Evolutionary conservation across 192 early-diverging fungal genomes (phyloP).

Genomic region (Chytriomyces confervae): DNA sequence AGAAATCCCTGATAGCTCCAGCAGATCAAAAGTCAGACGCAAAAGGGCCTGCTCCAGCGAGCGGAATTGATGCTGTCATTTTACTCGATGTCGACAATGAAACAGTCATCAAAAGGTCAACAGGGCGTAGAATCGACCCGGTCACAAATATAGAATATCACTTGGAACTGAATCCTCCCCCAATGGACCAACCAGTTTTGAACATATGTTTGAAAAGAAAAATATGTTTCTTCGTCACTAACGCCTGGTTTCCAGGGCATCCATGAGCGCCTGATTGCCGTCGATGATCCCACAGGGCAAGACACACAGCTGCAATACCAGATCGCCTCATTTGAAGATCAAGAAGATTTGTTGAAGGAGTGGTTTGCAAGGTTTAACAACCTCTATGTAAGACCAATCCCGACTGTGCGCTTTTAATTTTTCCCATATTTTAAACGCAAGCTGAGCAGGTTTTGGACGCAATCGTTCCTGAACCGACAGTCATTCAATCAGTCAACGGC

Average conservation of each 20-base stretch:
- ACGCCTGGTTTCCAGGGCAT: slow-evolving; percentile 39
- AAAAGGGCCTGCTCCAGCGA: slow-evolving; percentile 28
- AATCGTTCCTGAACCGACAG: slow-evolving; percentile 14
- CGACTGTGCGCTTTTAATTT: neutral
- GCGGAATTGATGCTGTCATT: slow-evolving; percentile 59
- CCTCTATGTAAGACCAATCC: slow-evolving; percentile 40
- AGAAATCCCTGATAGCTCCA: slow-evolving; percentile 52
- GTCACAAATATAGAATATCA: slow-evolving; percentile 58
- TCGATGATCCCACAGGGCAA: slow-evolving; percentile 47
- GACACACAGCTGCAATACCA: slow-evolving; percentile 59
- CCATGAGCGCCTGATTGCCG: slow-evolving; percentile 47
- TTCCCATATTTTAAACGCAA: neutral
- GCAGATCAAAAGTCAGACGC: slow-evolving; percentile 27
- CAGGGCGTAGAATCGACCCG: slow-evolving; percentile 58
- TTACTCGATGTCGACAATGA: slow-evolving; percentile 63
- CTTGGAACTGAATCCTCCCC: slow-evolving; percentile 61
- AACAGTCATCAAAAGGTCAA: slow-evolving; percentile 49
- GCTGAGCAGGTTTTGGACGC: slow-evolving; percentile 42
- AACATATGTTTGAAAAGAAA: neutral
- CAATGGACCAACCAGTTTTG: slow-evolving; percentile 49
- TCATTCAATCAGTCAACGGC: slow-evolving; percentile 32
- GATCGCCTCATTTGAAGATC: slow-evolving; percentile 60
- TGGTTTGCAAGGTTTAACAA: slow-evolving; percentile 61
- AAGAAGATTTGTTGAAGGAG: slow-evolving; percentile 60
- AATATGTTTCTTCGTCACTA: neutral